Evolutionary conservation across 2,329 filamentous ascomycete genomes (phyloP).

Genomic region (Apiospora pterosperma): DNA sequence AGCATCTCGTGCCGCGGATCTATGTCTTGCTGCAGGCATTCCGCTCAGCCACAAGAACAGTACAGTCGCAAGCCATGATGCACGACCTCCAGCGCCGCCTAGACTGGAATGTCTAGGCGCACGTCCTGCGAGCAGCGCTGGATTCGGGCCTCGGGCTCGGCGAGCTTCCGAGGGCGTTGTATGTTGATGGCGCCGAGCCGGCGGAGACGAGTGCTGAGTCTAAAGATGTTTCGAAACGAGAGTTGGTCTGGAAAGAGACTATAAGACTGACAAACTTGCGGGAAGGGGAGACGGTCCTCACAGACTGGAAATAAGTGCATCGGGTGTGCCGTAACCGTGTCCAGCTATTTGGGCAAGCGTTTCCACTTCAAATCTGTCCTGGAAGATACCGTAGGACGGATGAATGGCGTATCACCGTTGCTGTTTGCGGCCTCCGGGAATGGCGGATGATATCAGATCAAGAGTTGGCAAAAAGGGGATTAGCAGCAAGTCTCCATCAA

Average conservation of each 20-base stretch:
- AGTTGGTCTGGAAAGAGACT: conserved; percentile 8
- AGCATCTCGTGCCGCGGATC: too few relatives aligned
- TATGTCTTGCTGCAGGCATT: too few relatives aligned
- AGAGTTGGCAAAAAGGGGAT: not conserved
- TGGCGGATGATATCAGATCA: not conserved
- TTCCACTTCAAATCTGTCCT: not conserved
- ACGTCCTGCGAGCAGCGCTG: not conserved
- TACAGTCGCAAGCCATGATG: too few relatives aligned
- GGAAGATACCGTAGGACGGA: not conserved
- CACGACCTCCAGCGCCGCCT: too few relatives aligned
- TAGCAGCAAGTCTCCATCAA: not conserved
- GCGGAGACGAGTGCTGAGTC: conserved; percentile 7
- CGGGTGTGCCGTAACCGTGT: not conserved
- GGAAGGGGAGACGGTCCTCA: not conserved
- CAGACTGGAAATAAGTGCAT: too few relatives aligned
- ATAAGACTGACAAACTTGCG: not conserved
- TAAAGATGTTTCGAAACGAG: conserved; percentile 2
- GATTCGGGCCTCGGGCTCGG: too few relatives aligned
- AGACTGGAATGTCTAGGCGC: too few relatives aligned
- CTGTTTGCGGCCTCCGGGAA: not conserved
- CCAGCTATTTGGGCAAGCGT: not conserved
- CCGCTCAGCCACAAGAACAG: too few relatives aligned
- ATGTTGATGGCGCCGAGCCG: not conserved
- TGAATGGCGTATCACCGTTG: not conserved
- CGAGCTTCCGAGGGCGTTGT: not conserved